Evolutionary conservation across 148 eudicot species (phyloP), one percentile per base, ranked within the genome.

Genomic region (Fallopia convolvulus): DNA sequence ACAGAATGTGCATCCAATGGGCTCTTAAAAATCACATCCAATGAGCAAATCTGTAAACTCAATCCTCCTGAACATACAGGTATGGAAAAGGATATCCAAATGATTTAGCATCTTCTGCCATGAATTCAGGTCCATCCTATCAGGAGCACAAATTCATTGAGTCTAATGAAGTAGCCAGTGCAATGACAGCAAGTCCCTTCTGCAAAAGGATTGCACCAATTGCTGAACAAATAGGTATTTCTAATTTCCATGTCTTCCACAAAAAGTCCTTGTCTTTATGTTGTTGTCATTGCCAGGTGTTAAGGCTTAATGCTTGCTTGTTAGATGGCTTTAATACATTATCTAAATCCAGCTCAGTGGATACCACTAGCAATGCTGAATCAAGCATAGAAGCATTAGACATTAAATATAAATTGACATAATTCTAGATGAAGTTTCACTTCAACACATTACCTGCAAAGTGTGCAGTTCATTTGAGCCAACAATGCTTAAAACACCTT

Each of bases 131-230:
- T 84, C 99, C 99, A 83, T 96, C 99, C 98, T 96, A 89, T 80
- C 79, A 87, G 74, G 65, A n/a, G 79, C 50, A 83, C 77, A 41
- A 75, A 8, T 14, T 32, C 75, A 70, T 65, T 36, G 49, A 70
- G 60, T 60, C 74, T 48, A 83, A 79, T 77, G 70, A 71, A 77
- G 72, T 23, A 73, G 70, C 80, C 82, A 63, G 75, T 61, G 99
- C 98, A 74, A 89, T 86, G 42, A 91, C 98, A n/a, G 90, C 98
- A 74, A 96, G 98, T 81, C 97, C 99, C 82, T 96, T 96, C 99
- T 94, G 99, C 83, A 84, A 72, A 40, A 78, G 49, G 41, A 33
- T 68, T 68, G 21, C 41, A 36, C 0, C 36, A 68, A 21, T 68
- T 33, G 44, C 15, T n/a, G n/a, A n/a, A n/a, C n/a, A n/a, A n/a